Evolutionary conservation across 352 stramenopile genomes (phyloP).

Genomic region (Phytophthora macrochlamydospora): DNA sequence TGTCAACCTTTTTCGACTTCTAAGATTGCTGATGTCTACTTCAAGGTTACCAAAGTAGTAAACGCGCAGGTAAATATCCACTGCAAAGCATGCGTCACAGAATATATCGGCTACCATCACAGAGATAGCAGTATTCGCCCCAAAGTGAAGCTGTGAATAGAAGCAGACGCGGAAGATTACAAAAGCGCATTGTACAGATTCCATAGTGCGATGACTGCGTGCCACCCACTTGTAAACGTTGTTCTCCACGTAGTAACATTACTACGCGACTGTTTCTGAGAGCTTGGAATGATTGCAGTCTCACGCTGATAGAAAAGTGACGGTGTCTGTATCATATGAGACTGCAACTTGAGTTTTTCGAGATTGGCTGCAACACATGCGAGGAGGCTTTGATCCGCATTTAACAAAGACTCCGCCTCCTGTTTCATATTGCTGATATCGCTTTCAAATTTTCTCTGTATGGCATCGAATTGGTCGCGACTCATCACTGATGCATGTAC

Average conservation of each 20-base stretch:
- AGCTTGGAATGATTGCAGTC: slow-evolving; percentile 7
- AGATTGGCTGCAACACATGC: slow-evolving; percentile 50
- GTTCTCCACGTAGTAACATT: slow-evolving; percentile 9
- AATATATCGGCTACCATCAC: slow-evolving; percentile 37
- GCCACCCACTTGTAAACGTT: slow-evolving; percentile 37
- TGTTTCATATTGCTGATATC: slow-evolving; percentile 53
- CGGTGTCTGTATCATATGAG: slow-evolving; percentile 49
- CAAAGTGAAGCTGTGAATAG: slow-evolving; percentile 30
- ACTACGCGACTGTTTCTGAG: slow-evolving; percentile 9
- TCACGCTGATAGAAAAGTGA: slow-evolving; percentile 69
- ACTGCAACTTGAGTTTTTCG: slow-evolving; percentile 54
- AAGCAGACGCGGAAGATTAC: slow-evolving; percentile 76
- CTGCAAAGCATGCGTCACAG: slow-evolving; percentile 43
- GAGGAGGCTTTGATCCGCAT: slow-evolving; percentile 35
- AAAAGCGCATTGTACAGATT: slow-evolving; percentile 71
- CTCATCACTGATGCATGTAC: slow-evolving; percentile 62
- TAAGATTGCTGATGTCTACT: slow-evolving; percentile 44
- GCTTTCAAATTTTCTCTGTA: slow-evolving; percentile 60
- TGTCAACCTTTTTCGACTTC: slow-evolving; percentile 36
- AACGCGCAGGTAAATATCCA: slow-evolving; percentile 66
- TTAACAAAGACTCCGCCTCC: slow-evolving; percentile 42
- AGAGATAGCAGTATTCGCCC: slow-evolving; percentile 4
- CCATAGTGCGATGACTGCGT: slow-evolving; percentile 46
- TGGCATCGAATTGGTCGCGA: slow-evolving; percentile 66
- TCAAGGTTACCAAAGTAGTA: slow-evolving; percentile 74